Evolutionary conservation across 306 rosid species (phyloP).

Genomic region (Amphicarpaea edgeworthii): DNA sequence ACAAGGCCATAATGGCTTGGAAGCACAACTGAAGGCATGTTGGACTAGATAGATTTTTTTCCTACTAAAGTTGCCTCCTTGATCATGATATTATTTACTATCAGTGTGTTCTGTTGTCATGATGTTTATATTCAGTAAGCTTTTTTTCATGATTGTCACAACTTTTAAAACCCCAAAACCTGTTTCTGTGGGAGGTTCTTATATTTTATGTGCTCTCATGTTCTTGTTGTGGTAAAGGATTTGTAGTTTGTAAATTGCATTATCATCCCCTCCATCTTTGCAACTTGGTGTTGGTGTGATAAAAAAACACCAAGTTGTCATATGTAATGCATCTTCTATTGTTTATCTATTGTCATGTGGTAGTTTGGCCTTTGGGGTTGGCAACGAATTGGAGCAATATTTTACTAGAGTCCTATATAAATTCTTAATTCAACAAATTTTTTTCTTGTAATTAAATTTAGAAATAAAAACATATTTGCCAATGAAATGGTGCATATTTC

Average conservation of each 20-base stretch:
- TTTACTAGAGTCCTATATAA: background rate
- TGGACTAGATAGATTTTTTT: constrained; percentile 55
- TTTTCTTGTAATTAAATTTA: too few species aligned
- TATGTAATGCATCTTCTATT: constrained; percentile 34
- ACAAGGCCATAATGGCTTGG: constrained; percentile 1
- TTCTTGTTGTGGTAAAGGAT: constrained; percentile 36
- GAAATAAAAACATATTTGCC: too few species aligned
- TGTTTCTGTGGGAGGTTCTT: constrained; percentile 35
- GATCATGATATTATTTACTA: constrained; percentile 37
- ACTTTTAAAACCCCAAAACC: constrained; percentile 44
- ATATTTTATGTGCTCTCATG: constrained; percentile 43
- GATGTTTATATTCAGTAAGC: constrained; percentile 49
- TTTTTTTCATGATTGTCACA: constrained; percentile 46
- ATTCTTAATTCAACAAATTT: background rate
- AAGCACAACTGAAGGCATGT: constrained; percentile 42
- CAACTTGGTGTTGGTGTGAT: constrained; percentile 44
- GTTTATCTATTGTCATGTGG: constrained; percentile 26
- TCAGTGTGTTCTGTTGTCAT: constrained; percentile 42
- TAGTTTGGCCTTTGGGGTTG: constrained; percentile 16
- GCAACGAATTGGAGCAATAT: constrained; percentile 25
- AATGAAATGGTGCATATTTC: background rate
- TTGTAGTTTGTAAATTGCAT: too few species aligned
- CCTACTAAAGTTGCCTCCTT: constrained; percentile 42
- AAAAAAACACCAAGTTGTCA: constrained; percentile 8
- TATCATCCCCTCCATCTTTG: constrained; percentile 31